Conservation (phyloP, 2,329 filamentous ascomycete genomes). For the Botrytis byssoidea region DNA sequence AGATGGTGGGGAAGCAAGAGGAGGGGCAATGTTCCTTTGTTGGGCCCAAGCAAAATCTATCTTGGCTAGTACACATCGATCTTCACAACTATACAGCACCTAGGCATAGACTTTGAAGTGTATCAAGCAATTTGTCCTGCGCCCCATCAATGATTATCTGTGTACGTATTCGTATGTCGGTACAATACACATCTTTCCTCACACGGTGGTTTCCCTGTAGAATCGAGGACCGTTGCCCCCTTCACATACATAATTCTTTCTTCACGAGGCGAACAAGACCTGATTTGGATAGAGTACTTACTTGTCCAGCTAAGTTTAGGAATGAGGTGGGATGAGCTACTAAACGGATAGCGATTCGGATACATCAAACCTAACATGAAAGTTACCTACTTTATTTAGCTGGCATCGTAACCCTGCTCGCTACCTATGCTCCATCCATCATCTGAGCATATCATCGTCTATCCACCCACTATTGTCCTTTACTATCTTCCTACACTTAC, state of each 20-base stretch:
- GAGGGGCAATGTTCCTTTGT: slow-evolving; percentile 14
- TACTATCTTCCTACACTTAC: slow-evolving; percentile 5
- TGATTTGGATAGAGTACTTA: slow-evolving; percentile 9
- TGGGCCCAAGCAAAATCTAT: slow-evolving; percentile 7
- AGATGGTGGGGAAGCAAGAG: slow-evolving; percentile 11
- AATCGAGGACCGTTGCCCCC: neutral
- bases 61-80: neutral
- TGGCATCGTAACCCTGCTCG: slow-evolving; percentile 4
- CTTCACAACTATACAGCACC: neutral
- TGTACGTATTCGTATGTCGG: neutral
- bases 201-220: slow-evolving; percentile 6
- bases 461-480: slow-evolving; percentile 1
- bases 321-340: slow-evolving; percentile 1
- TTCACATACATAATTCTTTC: slow-evolving; percentile 10
- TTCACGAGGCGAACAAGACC: neutral
- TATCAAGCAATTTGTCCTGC: neutral
- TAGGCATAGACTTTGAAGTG: neutral
- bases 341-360: slow-evolving; percentile 6
- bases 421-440: slow-evolving; percentile 8
- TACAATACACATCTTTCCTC: too few relatives aligned
- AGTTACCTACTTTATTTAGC: slow-evolving; percentile 2
- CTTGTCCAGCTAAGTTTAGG: neutral
- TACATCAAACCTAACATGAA: slow-evolving; percentile 5
- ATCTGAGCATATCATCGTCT: slow-evolving; percentile 18
- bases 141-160: neutral